Evolutionary conservation across 2,329 filamentous ascomycete species (phyloP).

Genomic region (Pseudocercospora crystallina): DNA sequence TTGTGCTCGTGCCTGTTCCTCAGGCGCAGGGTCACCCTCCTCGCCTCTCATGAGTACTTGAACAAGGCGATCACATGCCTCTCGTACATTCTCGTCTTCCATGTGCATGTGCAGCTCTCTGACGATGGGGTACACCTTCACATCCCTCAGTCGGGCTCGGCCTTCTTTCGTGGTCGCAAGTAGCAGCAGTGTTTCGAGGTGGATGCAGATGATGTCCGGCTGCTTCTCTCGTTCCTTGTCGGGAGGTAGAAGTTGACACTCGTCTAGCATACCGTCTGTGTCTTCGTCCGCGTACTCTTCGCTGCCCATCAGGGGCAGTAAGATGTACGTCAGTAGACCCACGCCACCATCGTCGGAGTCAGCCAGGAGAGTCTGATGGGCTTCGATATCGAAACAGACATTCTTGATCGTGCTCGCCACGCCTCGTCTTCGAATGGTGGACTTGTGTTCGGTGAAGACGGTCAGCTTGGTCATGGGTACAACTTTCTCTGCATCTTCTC

Average conservation of each 20-base stretch:
- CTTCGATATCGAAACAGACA: conserved; percentile 74
- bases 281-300: conserved; percentile 91
- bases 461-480: conserved; percentile 90
- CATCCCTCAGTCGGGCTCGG: conserved; percentile 69
- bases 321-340: conserved; percentile 81
- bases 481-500: conserved; percentile 68
- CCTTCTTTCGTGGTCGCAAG: conserved; percentile 76
- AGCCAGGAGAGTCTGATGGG: conserved; percentile 66
- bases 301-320: conserved; percentile 81
- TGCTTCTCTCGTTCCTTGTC: conserved; percentile 86
- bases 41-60: conserved; percentile 85
- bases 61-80: conserved; percentile 84
- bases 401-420: conserved; percentile 98
- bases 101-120: conserved; percentile 80
- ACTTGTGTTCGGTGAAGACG: conserved; percentile 90
- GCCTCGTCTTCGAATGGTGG: conserved; percentile 80
- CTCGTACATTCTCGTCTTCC: conserved; percentile 74
- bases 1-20: conserved; percentile 40
- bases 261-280: conserved; percentile 79
- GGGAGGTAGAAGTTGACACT: conserved; percentile 82
- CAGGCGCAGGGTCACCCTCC: conserved; percentile 47
- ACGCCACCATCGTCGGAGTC: conserved; percentile 62
- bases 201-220: conserved; percentile 73
- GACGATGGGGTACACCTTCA: conserved; percentile 86
- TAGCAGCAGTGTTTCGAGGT: conserved; percentile 83